Percentiles rank a stretch among this genome's conserved stretches.
phyloP scores from a whole-genome alignment of 202 grass and related monocot genomes.

The Zizania palustris region DNA sequence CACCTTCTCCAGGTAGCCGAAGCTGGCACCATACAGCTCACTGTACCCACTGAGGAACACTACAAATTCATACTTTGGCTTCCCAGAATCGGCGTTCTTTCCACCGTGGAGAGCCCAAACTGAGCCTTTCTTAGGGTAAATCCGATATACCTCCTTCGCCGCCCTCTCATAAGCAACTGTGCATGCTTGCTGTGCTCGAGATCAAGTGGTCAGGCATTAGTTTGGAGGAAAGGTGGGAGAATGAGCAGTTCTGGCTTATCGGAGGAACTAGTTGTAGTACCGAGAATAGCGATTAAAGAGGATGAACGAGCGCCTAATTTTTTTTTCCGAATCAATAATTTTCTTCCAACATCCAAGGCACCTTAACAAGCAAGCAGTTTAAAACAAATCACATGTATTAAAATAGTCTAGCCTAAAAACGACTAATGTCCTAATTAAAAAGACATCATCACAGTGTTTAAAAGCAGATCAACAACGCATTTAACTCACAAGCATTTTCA shows the following conservation, averaged over 20 bases:
- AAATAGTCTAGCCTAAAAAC: no score
- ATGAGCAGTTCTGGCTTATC: constrained; percentile 98
- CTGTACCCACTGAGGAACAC: constrained; percentile 72
- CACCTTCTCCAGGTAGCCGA: constrained; percentile 77
- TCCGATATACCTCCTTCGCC: constrained; percentile 59
- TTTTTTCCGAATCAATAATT: no score
- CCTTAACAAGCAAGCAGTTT: no score
- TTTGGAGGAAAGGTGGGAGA: constrained; percentile 93
- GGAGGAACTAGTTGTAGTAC: constrained; percentile 85
- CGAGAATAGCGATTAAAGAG: no score
- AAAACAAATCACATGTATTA: no score
- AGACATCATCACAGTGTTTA: no score
- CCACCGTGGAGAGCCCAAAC: constrained; percentile 71
- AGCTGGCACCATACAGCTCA: constrained; percentile 67
- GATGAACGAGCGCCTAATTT: no score
- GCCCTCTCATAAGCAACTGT: constrained; percentile 54
- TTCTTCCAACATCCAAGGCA: no score
- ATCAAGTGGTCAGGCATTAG: constrained; percentile 88
- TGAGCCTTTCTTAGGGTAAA: constrained; percentile 79
- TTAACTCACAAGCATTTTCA: no score
- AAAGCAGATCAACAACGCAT: no score
- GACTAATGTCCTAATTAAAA: no score
- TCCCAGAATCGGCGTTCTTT: constrained; percentile 12
- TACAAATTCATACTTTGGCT: constrained; percentile 63
- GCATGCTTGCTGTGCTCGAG: constrained; percentile 77